Evolutionary conservation across 1,284 basidiomycete species (phyloP).

Genomic region (Leucoagaricus sp.): DNA sequence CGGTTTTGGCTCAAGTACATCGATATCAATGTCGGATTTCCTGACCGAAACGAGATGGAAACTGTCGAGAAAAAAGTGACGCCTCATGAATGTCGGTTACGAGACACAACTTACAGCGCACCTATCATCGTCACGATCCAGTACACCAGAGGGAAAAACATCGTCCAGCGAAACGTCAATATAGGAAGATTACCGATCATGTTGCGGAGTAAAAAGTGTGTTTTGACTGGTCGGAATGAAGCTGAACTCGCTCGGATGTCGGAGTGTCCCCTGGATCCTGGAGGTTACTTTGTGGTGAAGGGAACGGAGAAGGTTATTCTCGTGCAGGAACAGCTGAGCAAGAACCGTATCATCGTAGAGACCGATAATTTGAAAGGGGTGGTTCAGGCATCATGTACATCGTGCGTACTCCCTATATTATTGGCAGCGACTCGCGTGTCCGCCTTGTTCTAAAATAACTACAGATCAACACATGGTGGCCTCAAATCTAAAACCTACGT

Average conservation of each 20-base stretch:
- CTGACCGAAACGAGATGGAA: conserved; percentile 85
- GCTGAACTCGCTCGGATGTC: conserved; percentile 88
- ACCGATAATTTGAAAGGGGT: conserved; percentile 88
- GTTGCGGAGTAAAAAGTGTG: conserved; percentile 94
- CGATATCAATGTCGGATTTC: conserved; percentile 92
- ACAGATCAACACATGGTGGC: conserved; percentile 92
- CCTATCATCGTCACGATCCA: conserved; percentile 95
- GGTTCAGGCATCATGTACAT: conserved; percentile 97
- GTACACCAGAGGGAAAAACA: conserved; percentile 91
- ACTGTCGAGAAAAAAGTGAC: conserved; percentile 85
- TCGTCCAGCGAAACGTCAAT: conserved; percentile 85
- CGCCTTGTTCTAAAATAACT: not conserved
- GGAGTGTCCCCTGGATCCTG: conserved; percentile 98
- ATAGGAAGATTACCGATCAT: conserved; percentile 97
- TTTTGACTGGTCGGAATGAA: conserved; percentile 79
- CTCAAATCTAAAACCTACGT: conserved; percentile 99
- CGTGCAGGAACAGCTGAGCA: conserved; percentile 98
- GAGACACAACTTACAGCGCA: conserved; percentile 95
- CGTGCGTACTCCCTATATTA: conserved; percentile 53
- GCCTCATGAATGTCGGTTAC: conserved; percentile 96
- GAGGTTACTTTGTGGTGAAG: conserved; percentile 99
- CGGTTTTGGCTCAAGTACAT: conserved; percentile 97
- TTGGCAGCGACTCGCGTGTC: not conserved
- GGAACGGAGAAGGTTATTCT: conserved; percentile 99
- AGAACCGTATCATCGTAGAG: conserved; percentile 99